phyloP scores from a whole-genome alignment of 768 basidiomycete species.

The Serendipita sp. region DNA sequence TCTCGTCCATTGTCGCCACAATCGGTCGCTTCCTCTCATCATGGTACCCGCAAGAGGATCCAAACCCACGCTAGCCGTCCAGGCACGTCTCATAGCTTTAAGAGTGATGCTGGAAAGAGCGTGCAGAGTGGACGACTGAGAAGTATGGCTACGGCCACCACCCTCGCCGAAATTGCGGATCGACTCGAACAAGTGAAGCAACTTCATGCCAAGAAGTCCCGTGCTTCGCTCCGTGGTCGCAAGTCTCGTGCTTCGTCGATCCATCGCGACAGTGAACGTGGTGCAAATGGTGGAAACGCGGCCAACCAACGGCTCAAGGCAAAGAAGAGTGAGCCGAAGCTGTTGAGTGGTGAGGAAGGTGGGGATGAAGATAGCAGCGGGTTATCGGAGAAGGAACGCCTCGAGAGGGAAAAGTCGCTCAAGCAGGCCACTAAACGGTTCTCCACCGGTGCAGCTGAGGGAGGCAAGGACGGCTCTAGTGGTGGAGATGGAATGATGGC shows the following conservation, averaged over 20 bases:
- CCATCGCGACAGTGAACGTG: background rate
- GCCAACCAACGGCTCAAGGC: background rate
- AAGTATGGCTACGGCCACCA: slow-evolving; percentile 66
- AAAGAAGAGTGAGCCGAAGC: slow-evolving; percentile 20
- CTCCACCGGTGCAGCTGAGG: slow-evolving; percentile 30
- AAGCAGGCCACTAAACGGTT: slow-evolving; percentile 44
- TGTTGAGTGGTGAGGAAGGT: slow-evolving; percentile 37
- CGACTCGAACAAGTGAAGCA: slow-evolving; percentile 1
- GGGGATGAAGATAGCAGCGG: slow-evolving; percentile 31
- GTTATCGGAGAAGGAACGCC: slow-evolving; percentile 25
- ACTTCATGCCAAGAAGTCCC: background rate
- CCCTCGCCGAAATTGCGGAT: slow-evolving; percentile 40
- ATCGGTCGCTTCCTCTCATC: slow-evolving; percentile 23
- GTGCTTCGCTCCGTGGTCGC: background rate
- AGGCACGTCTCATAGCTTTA: slow-evolving; percentile 35
- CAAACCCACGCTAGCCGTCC: background rate
- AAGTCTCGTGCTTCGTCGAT: background rate
- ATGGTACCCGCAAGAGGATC: background rate
- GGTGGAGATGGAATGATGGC: slow-evolving; percentile 54
- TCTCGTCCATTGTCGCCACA: slow-evolving; percentile 38
- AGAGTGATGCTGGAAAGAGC: slow-evolving; percentile 36
- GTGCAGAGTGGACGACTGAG: slow-evolving; percentile 32
- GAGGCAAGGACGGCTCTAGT: slow-evolving; percentile 38
- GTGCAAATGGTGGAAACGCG: background rate
- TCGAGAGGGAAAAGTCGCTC: slow-evolving; percentile 8